Evolutionary conservation across 495 filamentous ascomycete genomes (phyloP), one percentile per base, ranked within the genome.

Genomic region (Neurospora terricola): DNA sequence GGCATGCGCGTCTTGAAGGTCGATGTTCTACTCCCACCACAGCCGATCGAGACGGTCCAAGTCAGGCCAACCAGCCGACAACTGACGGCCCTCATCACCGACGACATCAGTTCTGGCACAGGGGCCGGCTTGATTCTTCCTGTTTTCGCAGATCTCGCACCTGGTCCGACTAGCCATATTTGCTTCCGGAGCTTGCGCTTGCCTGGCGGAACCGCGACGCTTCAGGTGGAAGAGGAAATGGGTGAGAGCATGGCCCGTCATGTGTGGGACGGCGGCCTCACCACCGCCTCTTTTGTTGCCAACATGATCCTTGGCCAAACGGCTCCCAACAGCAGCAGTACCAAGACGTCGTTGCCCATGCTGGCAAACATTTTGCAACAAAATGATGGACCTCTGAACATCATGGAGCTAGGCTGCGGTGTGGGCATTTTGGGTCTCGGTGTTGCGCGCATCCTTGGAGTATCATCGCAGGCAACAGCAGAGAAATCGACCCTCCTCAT

Each of bases 221-320:
- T 80, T 43, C 74, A 78, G 70, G 88, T 98, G 27, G 92, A 91
- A 84, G 96, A 99, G 77, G 94, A 98, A 73, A 94, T 94, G 3
- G 95, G 94, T 8, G 94, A 98, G 79, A 97, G 93, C 79, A 97
- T 99, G 76, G 94, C 95, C 18, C 87, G 94, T 18, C 96, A 99
- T 81, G 89, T 98, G 68, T 99, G 96, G 96, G 95, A 90, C 81
- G 85, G 77, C 34, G 84, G 84, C 6, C 74, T 84, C 5, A 74
- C 82, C 5, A 81, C 81, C 10, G 79, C 82, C 1, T 82, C 77
- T 12, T 77, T 81, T 16, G 71, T 86, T 69, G 82, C 81, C 2
- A 80, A 82, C 30, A 62, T 82, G 7, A 80, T 78, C 59, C 39
- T 81, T 38, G 38, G 38, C 1, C n/a, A 38, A 23, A 70, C 40